phyloP scores from a whole-genome alignment of 2,329 filamentous ascomycete species.

The Tolypocladium ovalisporum region DNA sequence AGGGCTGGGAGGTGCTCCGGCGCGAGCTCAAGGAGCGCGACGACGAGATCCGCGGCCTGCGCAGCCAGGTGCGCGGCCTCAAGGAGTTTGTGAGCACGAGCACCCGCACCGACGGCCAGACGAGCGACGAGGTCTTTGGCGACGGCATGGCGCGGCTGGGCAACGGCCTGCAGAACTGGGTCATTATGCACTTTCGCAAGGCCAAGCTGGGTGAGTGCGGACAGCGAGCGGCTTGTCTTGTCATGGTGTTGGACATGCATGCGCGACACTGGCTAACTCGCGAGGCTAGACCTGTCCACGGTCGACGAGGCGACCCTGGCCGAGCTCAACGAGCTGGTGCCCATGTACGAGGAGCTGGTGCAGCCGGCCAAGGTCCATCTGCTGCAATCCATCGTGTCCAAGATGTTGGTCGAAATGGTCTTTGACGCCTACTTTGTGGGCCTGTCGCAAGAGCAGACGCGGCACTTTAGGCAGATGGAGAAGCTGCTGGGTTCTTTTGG shows the following conservation, averaged over 20 bases:
- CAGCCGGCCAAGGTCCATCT: conserved; percentile 47
- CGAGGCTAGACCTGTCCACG: conserved; percentile 29
- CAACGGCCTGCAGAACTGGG: conserved; percentile 65
- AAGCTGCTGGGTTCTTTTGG: conserved; percentile 30
- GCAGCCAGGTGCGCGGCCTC: conserved; percentile 52
- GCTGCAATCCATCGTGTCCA: conserved; percentile 51
- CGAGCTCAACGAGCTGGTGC: conserved; percentile 38
- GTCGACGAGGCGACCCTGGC: conserved; percentile 28
- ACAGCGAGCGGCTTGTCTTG: no score
- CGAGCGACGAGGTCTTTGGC: conserved; percentile 55
- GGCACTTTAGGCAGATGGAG: conserved; percentile 39
- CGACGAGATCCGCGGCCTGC: conserved; percentile 42
- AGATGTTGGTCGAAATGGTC: conserved; percentile 47
- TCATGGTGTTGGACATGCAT: no score
- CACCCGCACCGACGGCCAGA: conserved; percentile 49
- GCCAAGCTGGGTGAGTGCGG: conserved; percentile 39
- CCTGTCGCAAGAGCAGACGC: conserved; percentile 40
- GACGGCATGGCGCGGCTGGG: conserved; percentile 50
- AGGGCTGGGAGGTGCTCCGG: conserved; percentile 35
- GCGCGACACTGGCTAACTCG: not conserved
- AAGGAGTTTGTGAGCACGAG: conserved; percentile 63
- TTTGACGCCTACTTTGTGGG: conserved; percentile 56
- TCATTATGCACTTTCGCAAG: conserved; percentile 57
- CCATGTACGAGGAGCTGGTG: conserved; percentile 45
- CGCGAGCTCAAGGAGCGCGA: conserved; percentile 38